A percentile compares a stretch with the other conserved stretches of the same genome.
Conservation (phyloP, 2,329 filamentous ascomycete genomes). For the Colletotrichum higginsianum region DNA sequence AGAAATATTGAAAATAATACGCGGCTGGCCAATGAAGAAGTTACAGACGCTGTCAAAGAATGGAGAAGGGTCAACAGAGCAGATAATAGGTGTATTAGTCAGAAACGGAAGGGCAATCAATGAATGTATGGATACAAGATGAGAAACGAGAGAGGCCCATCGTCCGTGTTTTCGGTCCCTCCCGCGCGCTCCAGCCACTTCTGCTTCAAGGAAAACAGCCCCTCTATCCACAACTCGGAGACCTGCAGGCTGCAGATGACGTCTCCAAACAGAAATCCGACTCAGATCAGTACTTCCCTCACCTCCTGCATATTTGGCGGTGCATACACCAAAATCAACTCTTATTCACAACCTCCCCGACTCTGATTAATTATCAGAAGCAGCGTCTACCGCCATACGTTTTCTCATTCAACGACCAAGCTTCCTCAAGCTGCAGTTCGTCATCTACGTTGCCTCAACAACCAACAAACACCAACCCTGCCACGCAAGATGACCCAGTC, state of each 20-base stretch:
- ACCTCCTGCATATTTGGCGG: slow-evolving; percentile 5
- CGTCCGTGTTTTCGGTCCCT: slow-evolving; percentile 20
- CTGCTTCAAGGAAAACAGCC: background rate
- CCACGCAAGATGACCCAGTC: slow-evolving; percentile 66
- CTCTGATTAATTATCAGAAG: background rate
- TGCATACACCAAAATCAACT: slow-evolving; percentile 3
- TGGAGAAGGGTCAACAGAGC: background rate
- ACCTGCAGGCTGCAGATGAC: slow-evolving; percentile 39
- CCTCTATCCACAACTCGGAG: slow-evolving; percentile 22
- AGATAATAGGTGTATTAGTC: slow-evolving; percentile 1
- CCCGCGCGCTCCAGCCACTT: slow-evolving; percentile 31
- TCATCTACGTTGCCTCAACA: slow-evolving; percentile 25
- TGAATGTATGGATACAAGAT: background rate
- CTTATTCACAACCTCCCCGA: slow-evolving; percentile 2
- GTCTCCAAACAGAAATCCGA: slow-evolving; percentile 33
- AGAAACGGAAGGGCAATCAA: background rate
- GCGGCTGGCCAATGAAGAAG: background rate
- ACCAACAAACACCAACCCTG: slow-evolving; percentile 39
- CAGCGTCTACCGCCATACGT: background rate
- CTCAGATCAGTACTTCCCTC: slow-evolving; percentile 23
- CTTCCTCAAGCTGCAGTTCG: background rate
- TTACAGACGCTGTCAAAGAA: background rate
- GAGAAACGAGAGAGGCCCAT: background rate
- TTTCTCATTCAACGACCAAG: background rate
- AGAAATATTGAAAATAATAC: background rate